phyloP scores from a whole-genome alignment of 208 protist genomes.

The Phytomonas francai region DNA sequence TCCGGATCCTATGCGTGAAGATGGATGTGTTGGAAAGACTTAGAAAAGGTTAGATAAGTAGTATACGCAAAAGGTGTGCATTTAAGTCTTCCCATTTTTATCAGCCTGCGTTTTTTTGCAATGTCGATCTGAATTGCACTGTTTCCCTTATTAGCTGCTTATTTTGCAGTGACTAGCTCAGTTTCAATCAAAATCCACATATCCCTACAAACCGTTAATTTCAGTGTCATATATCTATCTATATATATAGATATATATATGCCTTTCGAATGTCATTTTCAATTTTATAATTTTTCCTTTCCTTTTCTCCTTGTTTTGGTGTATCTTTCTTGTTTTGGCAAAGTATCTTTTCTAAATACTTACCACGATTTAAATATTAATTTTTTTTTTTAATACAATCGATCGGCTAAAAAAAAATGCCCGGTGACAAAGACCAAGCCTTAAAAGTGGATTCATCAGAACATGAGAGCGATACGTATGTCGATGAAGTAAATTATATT shows the following conservation, averaged over 20 bases:
- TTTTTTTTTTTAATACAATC: neutral
- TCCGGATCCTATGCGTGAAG: neutral
- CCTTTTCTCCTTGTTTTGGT: conserved; percentile 2
- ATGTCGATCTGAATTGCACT: neutral
- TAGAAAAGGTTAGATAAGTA: neutral
- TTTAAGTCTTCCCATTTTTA: neutral
- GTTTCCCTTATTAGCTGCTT: neutral
- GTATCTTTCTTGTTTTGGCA: neutral
- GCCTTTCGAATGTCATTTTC: neutral
- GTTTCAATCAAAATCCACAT: neutral
- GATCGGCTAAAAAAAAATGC: neutral
- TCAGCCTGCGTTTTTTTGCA: neutral
- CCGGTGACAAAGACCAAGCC: neutral
- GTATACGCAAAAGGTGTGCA: neutral
- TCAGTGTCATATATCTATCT: neutral
- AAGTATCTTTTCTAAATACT: neutral
- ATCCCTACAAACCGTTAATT: neutral
- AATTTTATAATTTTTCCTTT: neutral
- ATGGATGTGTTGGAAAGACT: neutral
- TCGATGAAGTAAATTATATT: conserved; percentile 46
- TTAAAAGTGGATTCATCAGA: neutral
- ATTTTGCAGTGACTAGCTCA: no score
- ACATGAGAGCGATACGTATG: conserved; percentile 14
- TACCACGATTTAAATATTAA: neutral
- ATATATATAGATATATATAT: neutral